Evolutionary conservation across 2,329 filamentous ascomycete species (phyloP).

Genomic region (Colletotrichum simmondsii): DNA sequence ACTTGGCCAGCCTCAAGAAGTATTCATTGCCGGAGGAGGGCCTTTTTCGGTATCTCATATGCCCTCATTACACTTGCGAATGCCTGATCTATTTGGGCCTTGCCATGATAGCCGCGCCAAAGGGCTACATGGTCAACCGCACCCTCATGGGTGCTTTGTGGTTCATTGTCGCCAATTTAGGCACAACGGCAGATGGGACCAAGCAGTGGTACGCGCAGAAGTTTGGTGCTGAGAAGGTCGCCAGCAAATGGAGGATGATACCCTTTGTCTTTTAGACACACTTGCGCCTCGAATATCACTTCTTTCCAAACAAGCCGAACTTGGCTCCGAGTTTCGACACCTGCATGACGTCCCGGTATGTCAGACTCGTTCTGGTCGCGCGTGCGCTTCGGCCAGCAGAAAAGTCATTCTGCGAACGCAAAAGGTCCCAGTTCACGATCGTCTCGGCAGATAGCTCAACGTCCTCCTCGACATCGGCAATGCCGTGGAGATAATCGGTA

Average conservation of each 20-base stretch:
- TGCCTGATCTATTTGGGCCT: slow-evolving; percentile 86
- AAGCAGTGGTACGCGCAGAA: slow-evolving; percentile 81
- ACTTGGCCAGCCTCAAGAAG: slow-evolving; percentile 78
- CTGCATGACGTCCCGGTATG: slow-evolving; percentile 87
- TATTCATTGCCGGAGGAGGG: slow-evolving; percentile 84
- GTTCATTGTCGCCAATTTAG: slow-evolving; percentile 84
- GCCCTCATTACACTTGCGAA: slow-evolving; percentile 93
- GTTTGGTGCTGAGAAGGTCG: slow-evolving; percentile 75
- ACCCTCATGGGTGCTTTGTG: slow-evolving; percentile 76
- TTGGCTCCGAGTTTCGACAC: slow-evolving; percentile 80
- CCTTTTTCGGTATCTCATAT: slow-evolving; percentile 78
- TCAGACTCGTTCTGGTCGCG: slow-evolving; percentile 75
- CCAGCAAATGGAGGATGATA: slow-evolving; percentile 79
- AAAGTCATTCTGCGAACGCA: slow-evolving; percentile 62
- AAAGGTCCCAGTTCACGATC: slow-evolving; percentile 78
- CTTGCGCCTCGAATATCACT: slow-evolving; percentile 42
- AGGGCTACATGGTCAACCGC: slow-evolving; percentile 73
- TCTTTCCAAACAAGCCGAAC: slow-evolving; percentile 63
- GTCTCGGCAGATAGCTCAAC: slow-evolving; percentile 68
- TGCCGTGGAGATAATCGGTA: slow-evolving; percentile 78
- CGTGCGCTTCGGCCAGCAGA: slow-evolving; percentile 66
- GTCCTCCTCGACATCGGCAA: slow-evolving; percentile 75
- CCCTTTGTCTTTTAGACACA: slow-evolving; percentile 69
- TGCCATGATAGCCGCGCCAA: slow-evolving; percentile 77
- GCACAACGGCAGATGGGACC: slow-evolving; percentile 82